Conservation (phyloP, 2,329 filamentous ascomycete species). For the Cladosporium sp. region DNA sequence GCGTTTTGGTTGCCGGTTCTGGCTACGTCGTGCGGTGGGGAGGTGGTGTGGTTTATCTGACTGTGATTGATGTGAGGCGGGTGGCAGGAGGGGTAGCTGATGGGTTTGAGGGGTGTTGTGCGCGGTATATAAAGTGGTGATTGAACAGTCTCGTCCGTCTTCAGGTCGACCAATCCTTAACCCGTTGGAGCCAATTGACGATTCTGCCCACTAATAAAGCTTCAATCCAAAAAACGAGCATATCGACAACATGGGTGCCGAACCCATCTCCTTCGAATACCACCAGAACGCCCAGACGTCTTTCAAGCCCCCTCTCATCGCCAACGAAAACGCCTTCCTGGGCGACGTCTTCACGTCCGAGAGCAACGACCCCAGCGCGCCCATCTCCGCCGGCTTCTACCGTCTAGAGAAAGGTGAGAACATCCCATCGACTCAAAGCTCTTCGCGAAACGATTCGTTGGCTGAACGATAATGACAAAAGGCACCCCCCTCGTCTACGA, state of each 20-base stretch:
- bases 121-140: neutral
- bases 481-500: constrained; percentile 60
- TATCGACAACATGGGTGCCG: neutral
- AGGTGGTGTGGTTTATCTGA: no score
- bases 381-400: constrained; percentile 60
- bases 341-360: constrained; percentile 54
- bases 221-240: neutral
- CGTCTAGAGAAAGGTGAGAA: constrained; percentile 53
- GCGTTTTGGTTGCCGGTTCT: no score
- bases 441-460: neutral
- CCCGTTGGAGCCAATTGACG: no score
- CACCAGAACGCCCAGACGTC: constrained; percentile 51
- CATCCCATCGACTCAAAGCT: neutral
- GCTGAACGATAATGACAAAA: neutral
- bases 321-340: constrained; percentile 62
- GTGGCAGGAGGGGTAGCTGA: no score
- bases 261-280: constrained; percentile 42
- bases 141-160: neutral
- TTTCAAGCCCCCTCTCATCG: constrained; percentile 60
- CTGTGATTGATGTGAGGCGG: no score
- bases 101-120: no score
- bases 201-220: no score
- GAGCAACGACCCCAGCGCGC: constrained; percentile 50
- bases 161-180: no score
- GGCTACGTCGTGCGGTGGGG: no score